These are phyloP conservation scores for Sextonia rubra DNA, from an alignment of 164 flowering plant species.

Conservation along the genomic window DNA sequence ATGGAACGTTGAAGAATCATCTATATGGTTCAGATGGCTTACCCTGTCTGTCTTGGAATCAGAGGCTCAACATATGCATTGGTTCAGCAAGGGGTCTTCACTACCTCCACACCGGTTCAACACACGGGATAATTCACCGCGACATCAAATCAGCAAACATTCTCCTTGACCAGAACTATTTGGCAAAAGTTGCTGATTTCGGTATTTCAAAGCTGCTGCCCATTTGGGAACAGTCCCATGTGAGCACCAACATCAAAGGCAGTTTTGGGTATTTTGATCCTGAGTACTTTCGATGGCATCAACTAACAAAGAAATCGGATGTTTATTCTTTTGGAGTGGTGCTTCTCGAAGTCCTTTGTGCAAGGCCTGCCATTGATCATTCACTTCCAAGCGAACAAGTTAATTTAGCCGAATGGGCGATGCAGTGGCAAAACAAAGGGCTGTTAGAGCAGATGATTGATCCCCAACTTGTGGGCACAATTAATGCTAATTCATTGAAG, in stretches of 20 bases:
- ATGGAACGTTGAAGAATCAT: slow-evolving; percentile 17
- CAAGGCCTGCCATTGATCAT: slow-evolving; percentile 64
- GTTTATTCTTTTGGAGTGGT: slow-evolving; percentile 25
- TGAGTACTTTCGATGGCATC: slow-evolving; percentile 15
- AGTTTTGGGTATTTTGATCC: slow-evolving; percentile 25
- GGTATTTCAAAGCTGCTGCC: slow-evolving; percentile 16
- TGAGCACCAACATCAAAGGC: slow-evolving; percentile 23
- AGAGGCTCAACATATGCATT: slow-evolving; percentile 27
- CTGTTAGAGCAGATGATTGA: not conserved
- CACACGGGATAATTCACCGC: slow-evolving; percentile 20
- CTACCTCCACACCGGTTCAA: slow-evolving; percentile 28
- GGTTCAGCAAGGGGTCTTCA: slow-evolving; percentile 29
- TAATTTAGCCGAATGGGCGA: slow-evolving; percentile 35
- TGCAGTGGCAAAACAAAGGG: not conserved
- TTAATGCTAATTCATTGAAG: slow-evolving; percentile 46
- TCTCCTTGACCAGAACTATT: slow-evolving; percentile 16
- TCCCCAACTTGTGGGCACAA: slow-evolving; percentile 23
- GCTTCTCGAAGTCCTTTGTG: slow-evolving; percentile 33
- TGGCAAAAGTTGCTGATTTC: slow-evolving; percentile 27
- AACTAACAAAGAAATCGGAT: slow-evolving; percentile 18
- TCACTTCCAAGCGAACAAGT: slow-evolving; percentile 58
- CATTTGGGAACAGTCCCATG: slow-evolving; percentile 15
- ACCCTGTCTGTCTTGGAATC: slow-evolving; percentile 27
- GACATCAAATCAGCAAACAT: slow-evolving; percentile 26
- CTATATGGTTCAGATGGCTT: slow-evolving; percentile 21